These are phyloP conservation scores for Babesia ovata DNA, from an alignment of 169 alveolate species.

Conservation along the genomic window DNA sequence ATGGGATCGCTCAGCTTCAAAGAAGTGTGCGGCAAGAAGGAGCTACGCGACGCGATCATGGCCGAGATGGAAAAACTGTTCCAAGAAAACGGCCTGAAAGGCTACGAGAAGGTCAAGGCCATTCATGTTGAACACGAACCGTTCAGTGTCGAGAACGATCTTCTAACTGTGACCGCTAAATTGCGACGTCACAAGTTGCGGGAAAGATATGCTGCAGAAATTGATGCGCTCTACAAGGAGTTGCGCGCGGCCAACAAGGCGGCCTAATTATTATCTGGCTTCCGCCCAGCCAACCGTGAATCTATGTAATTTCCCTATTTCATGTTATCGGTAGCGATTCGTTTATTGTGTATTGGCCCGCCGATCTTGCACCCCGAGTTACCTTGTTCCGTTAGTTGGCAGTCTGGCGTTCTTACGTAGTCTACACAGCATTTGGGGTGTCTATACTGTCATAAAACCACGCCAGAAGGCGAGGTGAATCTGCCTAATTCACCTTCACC, in stretches of 20 bases:
- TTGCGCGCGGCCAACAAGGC: constrained; percentile 8
- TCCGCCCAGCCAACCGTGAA: background rate
- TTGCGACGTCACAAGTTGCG: constrained; percentile 73
- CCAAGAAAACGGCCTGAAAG: constrained; percentile 66
- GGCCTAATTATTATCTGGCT: background rate
- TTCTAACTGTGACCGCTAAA: constrained; percentile 80
- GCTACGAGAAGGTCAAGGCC: constrained; percentile 79
- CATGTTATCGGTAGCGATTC: background rate
- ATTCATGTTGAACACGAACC: constrained; percentile 71
- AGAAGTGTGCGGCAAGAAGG: constrained; percentile 19
- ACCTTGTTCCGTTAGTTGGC: too few species aligned
- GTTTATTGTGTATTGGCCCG: background rate
- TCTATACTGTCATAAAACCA: too few species aligned
- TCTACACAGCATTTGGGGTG: too few species aligned
- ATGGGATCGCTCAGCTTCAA: constrained; percentile 17
- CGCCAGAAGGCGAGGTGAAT: too few species aligned
- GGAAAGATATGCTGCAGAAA: constrained; percentile 61
- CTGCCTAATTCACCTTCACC: too few species aligned
- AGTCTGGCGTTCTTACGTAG: too few species aligned
- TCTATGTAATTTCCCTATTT: background rate
- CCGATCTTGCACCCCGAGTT: too few species aligned
- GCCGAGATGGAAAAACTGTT: constrained; percentile 65
- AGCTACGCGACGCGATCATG: constrained; percentile 25
- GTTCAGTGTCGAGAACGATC: constrained; percentile 76
- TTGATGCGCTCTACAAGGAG: constrained; percentile 65